These are phyloP conservation scores for Trichoderma gamsii DNA, from an alignment of 495 filamentous ascomycete genomes.

Conservation along the genomic window DNA sequence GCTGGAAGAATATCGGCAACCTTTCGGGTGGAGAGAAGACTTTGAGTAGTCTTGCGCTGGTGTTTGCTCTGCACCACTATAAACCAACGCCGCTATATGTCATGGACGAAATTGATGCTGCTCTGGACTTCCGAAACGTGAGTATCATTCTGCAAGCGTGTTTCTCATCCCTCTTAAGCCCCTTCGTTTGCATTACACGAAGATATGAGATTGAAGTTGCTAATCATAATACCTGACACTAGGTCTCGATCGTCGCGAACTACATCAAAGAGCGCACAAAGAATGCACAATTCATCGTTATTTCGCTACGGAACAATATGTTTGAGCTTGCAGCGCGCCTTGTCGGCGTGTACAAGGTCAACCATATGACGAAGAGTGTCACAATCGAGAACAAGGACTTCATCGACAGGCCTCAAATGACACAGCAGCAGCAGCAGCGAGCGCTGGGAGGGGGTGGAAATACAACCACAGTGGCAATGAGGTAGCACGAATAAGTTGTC, in stretches of 20 bases:
- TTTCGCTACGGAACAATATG: constrained; percentile 98
- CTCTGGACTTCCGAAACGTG: constrained; percentile 94
- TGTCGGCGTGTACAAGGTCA: constrained; percentile 97
- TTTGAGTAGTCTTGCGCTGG: constrained; percentile 82
- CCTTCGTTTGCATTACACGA: not conserved
- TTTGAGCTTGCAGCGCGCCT: constrained; percentile 92
- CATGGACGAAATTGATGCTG: constrained; percentile 99
- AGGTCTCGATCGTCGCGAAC: constrained; percentile 96
- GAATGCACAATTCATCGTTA: constrained; percentile 98
- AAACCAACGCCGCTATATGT: constrained; percentile 97
- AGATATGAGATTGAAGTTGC: not conserved
- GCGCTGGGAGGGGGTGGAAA: not conserved
- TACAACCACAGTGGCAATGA: constrained; percentile 12
- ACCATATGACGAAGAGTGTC: constrained; percentile 98
- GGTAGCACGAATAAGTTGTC: constrained; percentile 5
- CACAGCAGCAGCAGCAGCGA: constrained; percentile 33
- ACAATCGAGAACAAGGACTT: constrained; percentile 93
- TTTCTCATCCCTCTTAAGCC: not conserved
- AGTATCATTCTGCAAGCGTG: constrained; percentile 34
- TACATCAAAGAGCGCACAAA: constrained; percentile 99
- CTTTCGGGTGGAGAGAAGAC: constrained; percentile 96
- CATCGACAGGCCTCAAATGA: constrained; percentile 52
- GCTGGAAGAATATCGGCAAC: constrained; percentile 98
- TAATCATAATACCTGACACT: constrained; percentile 22
- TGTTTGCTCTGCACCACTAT: constrained; percentile 97